Base-by-base conservation (phyloP, 1,284 basidiomycete species). In the Ceraceosorus bombacis region DNA sequence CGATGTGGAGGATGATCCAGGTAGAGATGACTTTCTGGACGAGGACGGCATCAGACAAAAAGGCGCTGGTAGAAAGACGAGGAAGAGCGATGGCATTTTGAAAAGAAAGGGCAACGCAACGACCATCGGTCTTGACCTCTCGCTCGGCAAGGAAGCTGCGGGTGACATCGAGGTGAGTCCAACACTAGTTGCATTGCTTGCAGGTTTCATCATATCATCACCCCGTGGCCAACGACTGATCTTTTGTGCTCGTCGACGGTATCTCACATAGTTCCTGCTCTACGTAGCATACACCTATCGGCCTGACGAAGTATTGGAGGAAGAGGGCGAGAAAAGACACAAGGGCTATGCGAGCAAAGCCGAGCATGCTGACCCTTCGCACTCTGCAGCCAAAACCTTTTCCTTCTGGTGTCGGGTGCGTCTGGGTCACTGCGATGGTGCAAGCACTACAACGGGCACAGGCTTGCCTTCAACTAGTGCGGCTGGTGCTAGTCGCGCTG, bases 271-370 rank as follows among this genome's bases (percentile, higher is more conserved):
- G 57, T 52, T 68, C 39, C 62, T 60, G 17, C 61, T 72, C 55
- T 65, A 67, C 9, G 70, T 72, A 43, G 66, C 63, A 2, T 72
- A 69, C 46, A 61, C 60, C 41, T 70, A 69, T 51, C n/a, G 49
- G 2, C 55, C 60, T 4, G 54, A 64, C 41, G 12, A 36, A 17
- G 50, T n/a, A 13, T 49, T 46, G 37, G 39, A 60, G n/a, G 27
- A 55, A 38, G 39, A 43, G 59, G 37, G 43, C 37, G n/a, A 41
- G 27, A 58, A 60, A 61, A 39, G 40, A 17, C 50, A 39, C n/a
- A 49, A 61, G n/a, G 53, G 40, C 13, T 56, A 38, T 10, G 27
- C 50, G 2, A 5, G 38, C 37, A 27, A 56, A 13, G 40, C 27
- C 27, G 27, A 27, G 27, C 27, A 27, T 27, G 27, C 27, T 27